Conservation (phyloP, 108 stramenopile species). For the Fragilariopsis cylindrus region DNA sequence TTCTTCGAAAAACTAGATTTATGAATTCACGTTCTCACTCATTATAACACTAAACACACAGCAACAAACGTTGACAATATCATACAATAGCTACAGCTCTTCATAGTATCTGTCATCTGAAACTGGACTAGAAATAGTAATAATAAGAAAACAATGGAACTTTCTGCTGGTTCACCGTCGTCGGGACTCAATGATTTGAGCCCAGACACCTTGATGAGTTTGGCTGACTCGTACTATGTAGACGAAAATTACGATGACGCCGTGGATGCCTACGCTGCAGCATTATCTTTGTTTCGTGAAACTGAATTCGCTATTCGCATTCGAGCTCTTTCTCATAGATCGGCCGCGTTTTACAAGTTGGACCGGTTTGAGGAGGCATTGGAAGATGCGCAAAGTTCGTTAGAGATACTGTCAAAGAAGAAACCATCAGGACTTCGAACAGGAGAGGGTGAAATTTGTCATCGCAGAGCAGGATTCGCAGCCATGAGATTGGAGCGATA, state of each 20-base stretch:
- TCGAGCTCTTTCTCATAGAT: conserved; percentile 62
- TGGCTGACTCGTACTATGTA: conserved; percentile 63
- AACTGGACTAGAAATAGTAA: neutral
- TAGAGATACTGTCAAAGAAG: conserved; percentile 27
- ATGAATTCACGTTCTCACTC: no score
- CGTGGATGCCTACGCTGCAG: conserved; percentile 70
- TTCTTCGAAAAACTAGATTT: no score
- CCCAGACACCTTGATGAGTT: conserved; percentile 23
- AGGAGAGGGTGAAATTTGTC: conserved; percentile 54
- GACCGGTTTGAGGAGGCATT: conserved; percentile 65
- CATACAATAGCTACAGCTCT: no score
- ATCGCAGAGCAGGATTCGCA: conserved; percentile 58
- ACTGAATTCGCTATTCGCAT: conserved; percentile 35
- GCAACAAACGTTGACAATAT: no score
- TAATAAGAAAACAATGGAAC: neutral
- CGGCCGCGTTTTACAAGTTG: conserved; percentile 63
- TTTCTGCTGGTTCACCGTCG: neutral
- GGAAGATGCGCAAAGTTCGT: conserved; percentile 66
- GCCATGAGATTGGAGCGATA: conserved; percentile 40
- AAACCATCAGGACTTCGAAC: conserved; percentile 25
- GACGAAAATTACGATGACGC: conserved; percentile 69
- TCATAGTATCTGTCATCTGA: no score
- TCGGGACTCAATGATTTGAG: conserved; percentile 10
- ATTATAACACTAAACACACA: no score
- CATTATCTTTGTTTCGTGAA: conserved; percentile 42